phyloP scores from a whole-genome alignment of 768 basidiomycete species.

The Termitomyces sp. region DNA sequence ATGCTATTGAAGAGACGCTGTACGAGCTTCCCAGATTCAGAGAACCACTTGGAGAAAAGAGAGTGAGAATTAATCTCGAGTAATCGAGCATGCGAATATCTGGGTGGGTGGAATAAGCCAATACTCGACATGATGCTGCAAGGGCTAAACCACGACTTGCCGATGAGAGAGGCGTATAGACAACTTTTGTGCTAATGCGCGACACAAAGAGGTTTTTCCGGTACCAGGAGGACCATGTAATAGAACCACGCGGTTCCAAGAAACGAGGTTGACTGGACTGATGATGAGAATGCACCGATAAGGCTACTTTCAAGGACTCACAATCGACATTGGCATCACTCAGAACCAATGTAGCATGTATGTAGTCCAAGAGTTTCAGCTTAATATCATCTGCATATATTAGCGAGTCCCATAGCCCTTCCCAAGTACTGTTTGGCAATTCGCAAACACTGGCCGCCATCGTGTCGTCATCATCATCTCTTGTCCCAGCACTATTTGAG shows the following conservation, averaged over 20 bases:
- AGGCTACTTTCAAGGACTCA: slow-evolving; percentile 29
- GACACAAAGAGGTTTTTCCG: slow-evolving; percentile 93
- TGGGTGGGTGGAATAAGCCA: slow-evolving; percentile 31
- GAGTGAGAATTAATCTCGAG: slow-evolving; percentile 99
- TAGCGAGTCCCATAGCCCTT: slow-evolving; percentile 90
- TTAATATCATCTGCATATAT: slow-evolving; percentile 86
- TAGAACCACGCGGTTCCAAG: slow-evolving; percentile 94
- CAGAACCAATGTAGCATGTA: slow-evolving; percentile 90
- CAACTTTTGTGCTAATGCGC: slow-evolving; percentile 93
- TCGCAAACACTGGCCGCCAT: slow-evolving; percentile 90
- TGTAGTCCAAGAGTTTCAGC: slow-evolving; percentile 84
- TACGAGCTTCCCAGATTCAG: slow-evolving; percentile 96
- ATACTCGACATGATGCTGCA: not conserved
- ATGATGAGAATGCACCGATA: not conserved
- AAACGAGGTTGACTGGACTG: slow-evolving; percentile 75
- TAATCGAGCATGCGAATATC: slow-evolving; percentile 82
- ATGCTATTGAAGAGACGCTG: slow-evolving; percentile 88
- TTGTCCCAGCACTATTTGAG: slow-evolving; percentile 44
- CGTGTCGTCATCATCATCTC: slow-evolving; percentile 67
- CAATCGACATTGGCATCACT: slow-evolving; percentile 85
- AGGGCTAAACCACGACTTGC: slow-evolving; percentile 30
- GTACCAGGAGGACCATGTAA: slow-evolving; percentile 97
- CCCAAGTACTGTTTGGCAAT: slow-evolving; percentile 76
- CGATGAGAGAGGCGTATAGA: slow-evolving; percentile 84
- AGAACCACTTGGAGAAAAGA: slow-evolving; percentile 98